Evolutionary conservation across 2,329 filamentous ascomycete species (phyloP).

Genomic region (Stagonosporopsis cucurbitacearum): DNA sequence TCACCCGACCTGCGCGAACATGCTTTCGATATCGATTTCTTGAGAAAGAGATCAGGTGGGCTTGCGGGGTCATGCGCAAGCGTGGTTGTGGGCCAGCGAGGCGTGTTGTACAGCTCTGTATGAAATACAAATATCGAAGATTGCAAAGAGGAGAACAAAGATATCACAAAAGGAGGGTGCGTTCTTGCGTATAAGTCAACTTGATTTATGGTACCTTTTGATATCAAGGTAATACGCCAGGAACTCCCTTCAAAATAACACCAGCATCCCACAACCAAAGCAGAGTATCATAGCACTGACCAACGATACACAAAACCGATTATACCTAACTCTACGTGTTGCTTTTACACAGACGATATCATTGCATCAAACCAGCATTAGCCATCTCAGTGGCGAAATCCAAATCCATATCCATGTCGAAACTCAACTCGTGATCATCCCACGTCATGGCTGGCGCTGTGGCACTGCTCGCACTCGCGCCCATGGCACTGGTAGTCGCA

Average conservation of each 20-base stretch:
- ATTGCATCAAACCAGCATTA: conserved; percentile 9
- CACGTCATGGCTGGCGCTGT: conserved; percentile 27
- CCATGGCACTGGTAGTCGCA: conserved; percentile 16
- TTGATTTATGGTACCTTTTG: not conserved
- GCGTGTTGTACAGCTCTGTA: not conserved
- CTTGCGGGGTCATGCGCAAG: not conserved
- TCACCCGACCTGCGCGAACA: not conserved
- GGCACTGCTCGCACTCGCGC: conserved; percentile 3
- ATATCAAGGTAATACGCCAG: not conserved
- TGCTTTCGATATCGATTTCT: not conserved
- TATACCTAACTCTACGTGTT: not conserved
- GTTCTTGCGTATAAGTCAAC: not conserved
- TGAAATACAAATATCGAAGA: not conserved
- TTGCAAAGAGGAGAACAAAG: not conserved
- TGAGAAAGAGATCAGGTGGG: not conserved
- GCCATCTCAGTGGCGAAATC: conserved; percentile 21
- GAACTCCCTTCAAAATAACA: not conserved
- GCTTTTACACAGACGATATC: not conserved
- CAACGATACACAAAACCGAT: not conserved
- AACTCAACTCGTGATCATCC: conserved; percentile 43
- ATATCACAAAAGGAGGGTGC: not conserved
- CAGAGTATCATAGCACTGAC: not conserved
- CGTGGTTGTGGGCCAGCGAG: not conserved
- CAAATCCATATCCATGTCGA: conserved; percentile 42
- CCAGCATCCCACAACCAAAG: not conserved